phyloP scores from a whole-genome alignment of 352 stramenopile genomes.

The Globisporangium viniferum region DNA sequence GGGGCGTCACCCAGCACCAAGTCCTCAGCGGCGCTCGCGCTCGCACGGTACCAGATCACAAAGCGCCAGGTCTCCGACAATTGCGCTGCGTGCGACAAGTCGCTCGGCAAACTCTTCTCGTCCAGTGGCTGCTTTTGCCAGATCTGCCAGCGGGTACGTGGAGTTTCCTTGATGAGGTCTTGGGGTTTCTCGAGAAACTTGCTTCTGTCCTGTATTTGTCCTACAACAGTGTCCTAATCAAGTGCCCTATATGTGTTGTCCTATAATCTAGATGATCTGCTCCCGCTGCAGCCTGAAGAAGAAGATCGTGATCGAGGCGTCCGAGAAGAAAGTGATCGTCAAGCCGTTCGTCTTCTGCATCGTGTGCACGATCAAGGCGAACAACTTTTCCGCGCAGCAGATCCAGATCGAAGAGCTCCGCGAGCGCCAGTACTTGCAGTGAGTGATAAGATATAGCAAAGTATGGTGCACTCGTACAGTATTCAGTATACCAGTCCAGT shows the following conservation, averaged over 20 bases:
- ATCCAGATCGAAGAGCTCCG: conserved; percentile 35
- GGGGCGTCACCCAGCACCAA: not conserved
- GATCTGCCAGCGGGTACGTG: conserved; percentile 12
- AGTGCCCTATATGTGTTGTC: not conserved
- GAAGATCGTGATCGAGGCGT: conserved; percentile 39
- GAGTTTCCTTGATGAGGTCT: not conserved
- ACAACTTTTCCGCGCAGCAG: conserved; percentile 21
- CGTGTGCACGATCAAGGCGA: conserved; percentile 31
- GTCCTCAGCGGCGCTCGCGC: conserved; percentile 14
- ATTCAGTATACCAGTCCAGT: not conserved
- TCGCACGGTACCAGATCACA: conserved; percentile 6
- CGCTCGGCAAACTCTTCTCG: conserved; percentile 30
- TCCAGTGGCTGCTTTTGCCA: conserved; percentile 29
- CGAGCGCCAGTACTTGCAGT: conserved; percentile 4
- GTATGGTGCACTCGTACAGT: not conserved
- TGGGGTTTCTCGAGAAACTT: not conserved
- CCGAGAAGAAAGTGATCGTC: conserved; percentile 22
- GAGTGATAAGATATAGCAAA: not conserved
- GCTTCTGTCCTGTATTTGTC: not conserved
- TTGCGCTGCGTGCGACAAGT: conserved; percentile 39
- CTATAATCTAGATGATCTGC: conserved; percentile 24
- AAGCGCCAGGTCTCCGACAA: conserved; percentile 9
- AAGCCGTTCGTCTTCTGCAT: conserved; percentile 36
- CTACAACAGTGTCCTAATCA: too few relatives aligned
- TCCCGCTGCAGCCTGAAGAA: conserved; percentile 48